phyloP scores from a whole-genome alignment of 202 grass and related monocot species.

The Elaeis oleifera region DNA sequence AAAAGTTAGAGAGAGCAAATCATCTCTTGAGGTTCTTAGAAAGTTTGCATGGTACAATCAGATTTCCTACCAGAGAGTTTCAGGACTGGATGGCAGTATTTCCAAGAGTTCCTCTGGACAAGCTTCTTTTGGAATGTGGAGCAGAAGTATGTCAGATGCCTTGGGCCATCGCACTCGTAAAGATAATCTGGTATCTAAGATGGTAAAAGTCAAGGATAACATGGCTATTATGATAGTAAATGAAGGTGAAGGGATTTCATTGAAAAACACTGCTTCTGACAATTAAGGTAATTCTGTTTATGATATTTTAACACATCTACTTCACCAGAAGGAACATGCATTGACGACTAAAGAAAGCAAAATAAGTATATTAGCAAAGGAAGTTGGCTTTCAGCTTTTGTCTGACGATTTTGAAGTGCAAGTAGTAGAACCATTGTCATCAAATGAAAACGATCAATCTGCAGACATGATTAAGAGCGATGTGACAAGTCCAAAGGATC shows the following conservation, averaged over 20 bases:
- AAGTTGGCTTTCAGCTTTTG: constrained; percentile 58
- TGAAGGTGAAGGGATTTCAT: constrained; percentile 56
- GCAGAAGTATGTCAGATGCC: constrained; percentile 29
- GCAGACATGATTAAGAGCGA: background rate
- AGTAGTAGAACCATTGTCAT: constrained; percentile 26
- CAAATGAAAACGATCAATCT: constrained; percentile 15
- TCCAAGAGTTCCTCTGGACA: constrained; percentile 23
- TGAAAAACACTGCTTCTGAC: constrained; percentile 31
- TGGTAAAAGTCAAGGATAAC: constrained; percentile 60
- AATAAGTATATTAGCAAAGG: constrained; percentile 62
- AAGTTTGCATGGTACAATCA: constrained; percentile 64
- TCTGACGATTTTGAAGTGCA: constrained; percentile 63
- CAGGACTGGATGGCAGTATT: constrained; percentile 23
- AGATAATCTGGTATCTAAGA: constrained; percentile 50
- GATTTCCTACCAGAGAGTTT: constrained; percentile 28
- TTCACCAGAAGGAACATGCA: constrained; percentile 50
- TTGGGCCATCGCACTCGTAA: constrained; percentile 27
- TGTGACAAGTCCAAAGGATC: constrained; percentile 23
- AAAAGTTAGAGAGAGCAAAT: constrained; percentile 75
- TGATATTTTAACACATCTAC: constrained; percentile 61
- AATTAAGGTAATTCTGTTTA: constrained; percentile 34
- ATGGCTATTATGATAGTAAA: constrained; percentile 70
- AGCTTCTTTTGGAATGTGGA: constrained; percentile 34
- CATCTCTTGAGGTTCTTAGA: constrained; percentile 56
- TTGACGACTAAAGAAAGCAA: constrained; percentile 51